phyloP scores from a whole-genome alignment of 1,284 basidiomycete species.

The Clitocybe nebularis region DNA sequence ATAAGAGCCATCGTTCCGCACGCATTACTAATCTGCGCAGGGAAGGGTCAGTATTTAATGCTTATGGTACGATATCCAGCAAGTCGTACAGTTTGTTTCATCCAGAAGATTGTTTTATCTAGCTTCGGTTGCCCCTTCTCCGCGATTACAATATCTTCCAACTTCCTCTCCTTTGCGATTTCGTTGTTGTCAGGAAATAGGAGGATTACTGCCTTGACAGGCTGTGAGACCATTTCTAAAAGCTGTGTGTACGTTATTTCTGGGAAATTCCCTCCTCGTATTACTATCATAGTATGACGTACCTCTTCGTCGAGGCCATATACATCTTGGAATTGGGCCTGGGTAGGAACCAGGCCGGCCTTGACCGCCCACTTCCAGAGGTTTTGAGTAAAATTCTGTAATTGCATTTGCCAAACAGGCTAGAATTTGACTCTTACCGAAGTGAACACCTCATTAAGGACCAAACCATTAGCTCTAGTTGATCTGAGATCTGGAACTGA shows the following conservation, averaged over 20 bases:
- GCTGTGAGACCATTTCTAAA: conserved; percentile 62
- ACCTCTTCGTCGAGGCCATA: conserved; percentile 80
- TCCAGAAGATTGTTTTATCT: conserved; percentile 65
- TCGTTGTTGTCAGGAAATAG: conserved; percentile 71
- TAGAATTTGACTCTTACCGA: too few relatives aligned
- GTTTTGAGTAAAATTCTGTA: not conserved
- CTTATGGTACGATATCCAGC: not conserved
- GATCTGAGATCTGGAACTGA: conserved; percentile 8
- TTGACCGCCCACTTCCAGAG: conserved; percentile 69
- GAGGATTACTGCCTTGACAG: conserved; percentile 77
- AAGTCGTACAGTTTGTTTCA: conserved; percentile 2
- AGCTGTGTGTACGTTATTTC: conserved; percentile 41
- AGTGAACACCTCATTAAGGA: too few relatives aligned
- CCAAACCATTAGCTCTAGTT: conserved; percentile 28
- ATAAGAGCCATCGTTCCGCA: conserved; percentile 89
- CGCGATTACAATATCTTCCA: conserved; percentile 53
- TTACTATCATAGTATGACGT: conserved; percentile 12
- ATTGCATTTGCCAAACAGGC: conserved; percentile 28
- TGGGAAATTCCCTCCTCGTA: not conserved
- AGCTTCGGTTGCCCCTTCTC: conserved; percentile 47
- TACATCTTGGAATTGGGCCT: conserved; percentile 72
- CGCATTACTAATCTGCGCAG: conserved; percentile 78
- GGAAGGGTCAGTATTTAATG: not conserved
- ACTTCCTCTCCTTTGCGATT: conserved; percentile 46
- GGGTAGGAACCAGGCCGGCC: conserved; percentile 61